A percentile compares a stretch with the other conserved stretches of the same genome.
These are phyloP conservation scores for Epichloe elymi DNA, from an alignment of 2,329 filamentous ascomycete species.

Conservation along the genomic window DNA sequence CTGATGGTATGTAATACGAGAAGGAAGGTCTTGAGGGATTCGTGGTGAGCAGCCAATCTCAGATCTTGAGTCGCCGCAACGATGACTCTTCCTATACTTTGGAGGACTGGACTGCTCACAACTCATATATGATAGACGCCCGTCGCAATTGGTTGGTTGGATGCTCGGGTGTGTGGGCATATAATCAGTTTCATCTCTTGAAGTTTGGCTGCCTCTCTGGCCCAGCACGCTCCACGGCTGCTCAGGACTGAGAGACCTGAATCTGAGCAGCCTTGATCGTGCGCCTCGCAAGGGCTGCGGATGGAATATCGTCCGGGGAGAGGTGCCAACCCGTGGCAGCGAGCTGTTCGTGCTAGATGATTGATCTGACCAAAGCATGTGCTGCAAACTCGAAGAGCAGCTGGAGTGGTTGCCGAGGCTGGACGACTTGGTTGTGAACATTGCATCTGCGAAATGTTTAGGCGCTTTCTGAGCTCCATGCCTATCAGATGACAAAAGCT, in stretches of 20 bases:
- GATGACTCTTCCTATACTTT: neutral
- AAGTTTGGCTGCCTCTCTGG: neutral
- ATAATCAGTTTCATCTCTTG: neutral
- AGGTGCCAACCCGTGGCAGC: neutral
- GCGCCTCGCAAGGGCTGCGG: slow-evolving; percentile 13
- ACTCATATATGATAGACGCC: neutral
- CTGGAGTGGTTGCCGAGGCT: slow-evolving; percentile 4
- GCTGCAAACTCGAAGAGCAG: slow-evolving; percentile 1
- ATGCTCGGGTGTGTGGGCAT: neutral
- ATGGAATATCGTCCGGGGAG: slow-evolving; percentile 8
- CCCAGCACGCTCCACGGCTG: slow-evolving; percentile 1
- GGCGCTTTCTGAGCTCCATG: neutral
- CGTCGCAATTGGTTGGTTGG: neutral
- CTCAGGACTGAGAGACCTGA: neutral
- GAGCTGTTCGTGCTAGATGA: slow-evolving; percentile 6
- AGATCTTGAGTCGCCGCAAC: neutral
- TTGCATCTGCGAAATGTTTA: neutral
- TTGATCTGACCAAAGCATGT: slow-evolving; percentile 4
- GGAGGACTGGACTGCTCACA: neutral
- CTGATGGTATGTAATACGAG: neutral
- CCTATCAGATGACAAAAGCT: neutral
- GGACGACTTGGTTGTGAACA: neutral
- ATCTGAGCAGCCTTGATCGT: slow-evolving; percentile 2
- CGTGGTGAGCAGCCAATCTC: neutral
- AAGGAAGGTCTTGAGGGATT: neutral